Evolutionary conservation across 1,139 yeast species (phyloP), one percentile per base, ranked within the genome.

Genomic region (Yamadazyma triangularis): DNA sequence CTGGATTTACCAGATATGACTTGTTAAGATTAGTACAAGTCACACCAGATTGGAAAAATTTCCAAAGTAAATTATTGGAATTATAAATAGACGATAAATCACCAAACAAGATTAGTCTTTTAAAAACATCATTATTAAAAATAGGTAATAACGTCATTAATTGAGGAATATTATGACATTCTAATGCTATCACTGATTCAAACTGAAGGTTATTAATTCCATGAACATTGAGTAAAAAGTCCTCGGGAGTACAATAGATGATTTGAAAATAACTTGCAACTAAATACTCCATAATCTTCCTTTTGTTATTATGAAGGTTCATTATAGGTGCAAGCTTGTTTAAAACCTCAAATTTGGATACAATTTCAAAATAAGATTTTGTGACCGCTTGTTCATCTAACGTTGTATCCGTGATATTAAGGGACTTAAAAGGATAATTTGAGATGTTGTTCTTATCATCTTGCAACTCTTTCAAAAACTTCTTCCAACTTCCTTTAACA

Each of bases 351-450:
- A 29, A 23, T 13, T 22, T 25, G 4, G 15, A 9, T 3, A 10
- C 8, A n/a, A 34, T 15, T 18, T 22, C 23, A 13, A 8, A 5
- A 15, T 28, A 29, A 4, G 28, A 15, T 6, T 11, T 6, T 10
- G 5, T 12, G 25, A 24, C 13, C 5, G 15, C 15, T 8, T 15
- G 20, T 15, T 6, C 11, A 12, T 9, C 15, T 4, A 7, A 11
- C 7, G 14, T 9, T 18, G 20, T 18, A 18, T 9, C 20, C 6
- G 9, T 6, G 6, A 18, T 4, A 25, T 15, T 14, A 6, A 25
- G 7, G 7, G 7, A 10, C 12, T 16, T 22, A 23, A 33, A 30
- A 3, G 33, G 33, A 14, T 29, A 29, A 4, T 24, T 10, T 10
- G 9, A 13, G 20, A 20, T 10, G 10, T 24, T 12, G 16, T 24